These are phyloP conservation scores for Sedum album DNA, from an alignment of 164 flowering plant genomes.

Conservation along the genomic window DNA sequence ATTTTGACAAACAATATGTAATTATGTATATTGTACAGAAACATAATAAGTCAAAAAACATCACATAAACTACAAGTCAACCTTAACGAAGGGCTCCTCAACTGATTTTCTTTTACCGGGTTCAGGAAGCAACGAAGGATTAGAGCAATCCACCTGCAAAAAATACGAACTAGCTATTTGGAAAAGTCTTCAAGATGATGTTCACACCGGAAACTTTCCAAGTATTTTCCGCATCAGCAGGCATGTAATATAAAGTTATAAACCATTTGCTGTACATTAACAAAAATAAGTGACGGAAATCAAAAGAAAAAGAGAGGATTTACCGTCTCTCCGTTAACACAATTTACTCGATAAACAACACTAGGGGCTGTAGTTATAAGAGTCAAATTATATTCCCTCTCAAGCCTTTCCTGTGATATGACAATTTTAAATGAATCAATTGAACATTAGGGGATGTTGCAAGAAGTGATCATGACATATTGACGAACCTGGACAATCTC, in stretches of 20 bases:
- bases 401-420: slow-evolving; percentile 89
- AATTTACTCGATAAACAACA: slow-evolving; percentile 83
- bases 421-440: not conserved
- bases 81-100: slow-evolving; percentile 95
- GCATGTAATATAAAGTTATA: no score
- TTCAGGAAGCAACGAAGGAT: slow-evolving; percentile 91
- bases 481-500: slow-evolving; percentile 91
- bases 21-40: not conserved
- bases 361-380: slow-evolving; percentile 97
- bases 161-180: not conserved
- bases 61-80: slow-evolving; percentile 16
- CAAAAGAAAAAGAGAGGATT: slow-evolving; percentile 43
- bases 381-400: slow-evolving; percentile 83
- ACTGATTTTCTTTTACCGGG: slow-evolving; percentile 72
- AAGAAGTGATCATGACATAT: not conserved
- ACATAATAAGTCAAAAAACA: not conserved
- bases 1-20: not conserved
- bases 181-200: not conserved
- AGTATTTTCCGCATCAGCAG: no score
- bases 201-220: not conserved
- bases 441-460: not conserved
- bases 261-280: no score
- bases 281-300: no score
- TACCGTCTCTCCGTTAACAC: slow-evolving; percentile 88
- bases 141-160: slow-evolving; percentile 82